Base-by-base conservation (phyloP, 345 rosid species). In the Abelmoschus esculentus region DNA sequence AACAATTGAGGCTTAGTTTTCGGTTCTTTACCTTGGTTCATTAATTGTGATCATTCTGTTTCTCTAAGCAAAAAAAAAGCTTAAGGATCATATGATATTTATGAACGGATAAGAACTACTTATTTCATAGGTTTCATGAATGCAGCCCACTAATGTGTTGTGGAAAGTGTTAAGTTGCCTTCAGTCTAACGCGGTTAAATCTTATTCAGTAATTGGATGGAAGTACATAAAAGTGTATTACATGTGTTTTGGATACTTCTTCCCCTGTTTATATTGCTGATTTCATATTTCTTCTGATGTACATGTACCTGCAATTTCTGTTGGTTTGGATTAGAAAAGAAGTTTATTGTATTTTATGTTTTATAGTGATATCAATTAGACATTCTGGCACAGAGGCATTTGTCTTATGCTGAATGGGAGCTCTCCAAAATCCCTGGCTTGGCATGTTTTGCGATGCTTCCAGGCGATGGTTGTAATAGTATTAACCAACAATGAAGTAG, bases 311-410 rank as follows among this genome's bases (percentile, higher is more conserved):
- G 26, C 2, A 47, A 13, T 26, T 69, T 69, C 3, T 55, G 53
- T 22, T 53, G 31, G 22, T 7, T 40, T 53, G 50, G 67, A 69
- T 69, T 22, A 19, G 66, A 66, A 11, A 61, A 7, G 67, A 50
- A 47, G 69, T 47, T 66, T 66, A 47, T 47, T 66, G 14, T 66
- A 46, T 66, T 65, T 47, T 28, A 47, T 66, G 69, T 66, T 66
- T 66, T 26, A 47, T 66, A 32, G 56, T 66, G 68, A 64, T 64
- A 22, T 44, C 34, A 22, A 44, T 47, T 66, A 66, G 56, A 65
- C 55, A 26, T 66, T 47, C 6, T 40, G 53, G 72, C 57, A 62
- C 22, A 55, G 55, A 70, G 50, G 66, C 66, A 74, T 63, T 10
- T 22, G 22, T 17, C 42, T 18, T 42, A 19, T 22, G 32, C 56